Percentiles rank a stretch among this genome's conserved stretches.
Conservation (phyloP, 2,329 filamentous ascomycete genomes). For the Clathrospora elynae region DNA sequence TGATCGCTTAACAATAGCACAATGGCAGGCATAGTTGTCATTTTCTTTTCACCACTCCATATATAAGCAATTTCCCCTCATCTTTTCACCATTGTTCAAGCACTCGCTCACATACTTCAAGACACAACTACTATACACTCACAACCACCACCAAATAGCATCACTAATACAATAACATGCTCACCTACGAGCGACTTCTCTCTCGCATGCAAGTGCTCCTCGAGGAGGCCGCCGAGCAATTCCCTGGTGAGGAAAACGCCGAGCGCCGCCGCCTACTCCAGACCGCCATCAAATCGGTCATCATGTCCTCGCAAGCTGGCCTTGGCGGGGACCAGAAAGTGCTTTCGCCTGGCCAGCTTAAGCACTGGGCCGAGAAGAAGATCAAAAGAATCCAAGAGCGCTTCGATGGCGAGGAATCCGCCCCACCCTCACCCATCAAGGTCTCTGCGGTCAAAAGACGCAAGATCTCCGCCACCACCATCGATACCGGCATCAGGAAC, state of each 20-base stretch:
- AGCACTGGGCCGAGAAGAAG: not conserved
- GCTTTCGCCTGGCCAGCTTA: not conserved
- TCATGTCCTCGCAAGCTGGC: slow-evolving; percentile 1
- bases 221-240: not conserved
- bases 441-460: not conserved
- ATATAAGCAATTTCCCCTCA: not conserved
- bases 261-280: not conserved
- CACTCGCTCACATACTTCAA: not conserved
- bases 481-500: not conserved
- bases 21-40: not conserved
- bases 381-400: not conserved
- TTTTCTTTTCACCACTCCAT: too few species aligned
- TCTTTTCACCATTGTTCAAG: not conserved
- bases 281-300: not conserved
- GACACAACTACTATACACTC: not conserved
- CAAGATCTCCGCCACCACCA: not conserved
- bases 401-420: not conserved
- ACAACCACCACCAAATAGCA: not conserved
- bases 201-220: not conserved
- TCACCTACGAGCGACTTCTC: slow-evolving; percentile 3
- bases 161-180: too few species aligned
- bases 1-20: not conserved
- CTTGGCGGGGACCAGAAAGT: not conserved
- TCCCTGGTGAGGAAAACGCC: not conserved
- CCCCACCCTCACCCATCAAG: not conserved